Percentiles rank a stretch among this genome's conserved stretches.
These are phyloP conservation scores for Pythium rhizo-oryzae DNA, from an alignment of 352 stramenopile genomes.

Conservation along the genomic window DNA sequence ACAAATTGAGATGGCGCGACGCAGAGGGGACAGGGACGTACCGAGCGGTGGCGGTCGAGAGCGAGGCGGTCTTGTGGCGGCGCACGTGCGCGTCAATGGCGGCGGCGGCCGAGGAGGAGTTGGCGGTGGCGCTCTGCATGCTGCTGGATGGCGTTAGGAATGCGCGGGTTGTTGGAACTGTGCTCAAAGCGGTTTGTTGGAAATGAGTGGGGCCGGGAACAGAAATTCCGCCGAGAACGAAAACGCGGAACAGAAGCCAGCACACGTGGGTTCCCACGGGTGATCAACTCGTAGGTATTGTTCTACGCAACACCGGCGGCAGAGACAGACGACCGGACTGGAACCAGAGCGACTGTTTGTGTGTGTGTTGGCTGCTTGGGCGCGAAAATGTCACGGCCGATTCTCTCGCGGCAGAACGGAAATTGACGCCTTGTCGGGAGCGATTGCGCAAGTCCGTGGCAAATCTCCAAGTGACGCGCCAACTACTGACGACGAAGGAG, in stretches of 20 bases:
- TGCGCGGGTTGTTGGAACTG: neutral
- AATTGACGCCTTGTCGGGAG: neutral
- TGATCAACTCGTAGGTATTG: no score
- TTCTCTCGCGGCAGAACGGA: neutral
- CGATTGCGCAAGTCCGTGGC: conserved; percentile 2
- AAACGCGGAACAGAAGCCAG: neutral
- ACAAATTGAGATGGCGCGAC: neutral
- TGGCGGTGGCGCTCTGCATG: conserved; percentile 13
- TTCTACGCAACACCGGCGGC: neutral
- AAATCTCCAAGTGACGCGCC: neutral
- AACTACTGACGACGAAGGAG: neutral
- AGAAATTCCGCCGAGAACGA: neutral
- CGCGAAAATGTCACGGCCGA: neutral
- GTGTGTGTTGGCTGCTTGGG: neutral
- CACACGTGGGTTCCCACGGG: no score
- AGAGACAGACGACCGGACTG: neutral
- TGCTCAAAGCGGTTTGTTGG: neutral
- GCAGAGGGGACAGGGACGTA: neutral
- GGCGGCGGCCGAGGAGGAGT: neutral
- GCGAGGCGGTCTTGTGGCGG: conserved; percentile 36
- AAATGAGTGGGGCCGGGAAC: no score
- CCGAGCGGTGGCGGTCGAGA: conserved; percentile 14
- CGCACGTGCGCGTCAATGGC: conserved; percentile 29
- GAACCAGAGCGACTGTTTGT: neutral
- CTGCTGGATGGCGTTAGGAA: neutral